phyloP scores from a whole-genome alignment of 2,329 filamentous ascomycete genomes.

The Gnomoniopsis smithogilvyi region DNA sequence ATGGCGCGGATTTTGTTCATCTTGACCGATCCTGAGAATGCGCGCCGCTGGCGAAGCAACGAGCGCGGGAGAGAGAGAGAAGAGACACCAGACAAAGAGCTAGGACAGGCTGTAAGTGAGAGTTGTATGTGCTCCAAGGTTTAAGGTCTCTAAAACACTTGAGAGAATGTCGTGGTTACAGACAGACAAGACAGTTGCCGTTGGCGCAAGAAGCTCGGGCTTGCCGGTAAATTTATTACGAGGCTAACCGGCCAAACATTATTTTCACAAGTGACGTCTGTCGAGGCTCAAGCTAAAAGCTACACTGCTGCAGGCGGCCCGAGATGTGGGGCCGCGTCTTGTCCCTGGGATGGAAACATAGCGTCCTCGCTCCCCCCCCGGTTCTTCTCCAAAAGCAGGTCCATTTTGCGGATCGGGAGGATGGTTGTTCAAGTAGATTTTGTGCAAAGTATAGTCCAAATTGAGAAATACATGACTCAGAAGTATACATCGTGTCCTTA shows the following conservation, averaged over 20 bases:
- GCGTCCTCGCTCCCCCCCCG: no score
- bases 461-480: no score
- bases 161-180: no score
- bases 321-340: neutral
- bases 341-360: neutral
- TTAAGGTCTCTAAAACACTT: no score
- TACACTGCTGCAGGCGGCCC: neutral
- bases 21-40: constrained; percentile 21
- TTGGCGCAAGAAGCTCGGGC: neutral
- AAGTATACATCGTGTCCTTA: no score
- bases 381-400: no score
- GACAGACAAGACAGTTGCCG: no score
- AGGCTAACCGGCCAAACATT: neutral
- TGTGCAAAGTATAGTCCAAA: no score
- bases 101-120: no score
- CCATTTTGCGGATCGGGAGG: no score
- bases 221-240: neutral
- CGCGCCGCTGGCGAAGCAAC: neutral
- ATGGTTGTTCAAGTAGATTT: no score
- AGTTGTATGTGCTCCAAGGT: no score
- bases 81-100: neutral
- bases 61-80: neutral
- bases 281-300: neutral
- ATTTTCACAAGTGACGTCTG: neutral
- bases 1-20: constrained; percentile 97